These are phyloP conservation scores for Tuber melanosporum DNA, from an alignment of 495 filamentous ascomycete species.

Conservation along the genomic window DNA sequence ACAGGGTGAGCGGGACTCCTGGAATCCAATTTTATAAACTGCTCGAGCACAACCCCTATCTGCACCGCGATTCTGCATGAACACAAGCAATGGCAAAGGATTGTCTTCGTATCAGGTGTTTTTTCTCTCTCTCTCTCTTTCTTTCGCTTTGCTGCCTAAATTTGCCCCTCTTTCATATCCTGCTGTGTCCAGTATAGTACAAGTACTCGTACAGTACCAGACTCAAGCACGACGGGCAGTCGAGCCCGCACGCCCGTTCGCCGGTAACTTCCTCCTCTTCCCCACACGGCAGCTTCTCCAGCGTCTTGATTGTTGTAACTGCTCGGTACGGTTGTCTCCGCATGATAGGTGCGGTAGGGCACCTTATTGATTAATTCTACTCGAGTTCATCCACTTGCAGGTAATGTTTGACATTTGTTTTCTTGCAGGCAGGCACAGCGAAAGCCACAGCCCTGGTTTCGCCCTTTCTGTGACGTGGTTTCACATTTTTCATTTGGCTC, in stretches of 20 bases:
- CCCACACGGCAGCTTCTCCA: background rate
- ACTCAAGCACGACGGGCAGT: background rate
- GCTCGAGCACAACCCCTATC: background rate
- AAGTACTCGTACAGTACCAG: background rate
- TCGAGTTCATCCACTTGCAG: background rate
- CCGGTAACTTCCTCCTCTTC: background rate
- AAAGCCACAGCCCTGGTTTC: background rate
- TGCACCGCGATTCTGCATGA: background rate
- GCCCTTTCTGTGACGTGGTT: background rate
- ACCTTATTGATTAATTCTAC: background rate
- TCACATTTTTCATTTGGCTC: background rate
- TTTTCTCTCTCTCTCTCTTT: no score
- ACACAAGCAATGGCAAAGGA: background rate
- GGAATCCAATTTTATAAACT: background rate
- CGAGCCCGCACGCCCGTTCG: background rate
- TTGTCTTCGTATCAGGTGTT: background rate
- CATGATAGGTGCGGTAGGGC: background rate
- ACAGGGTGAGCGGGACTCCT: background rate
- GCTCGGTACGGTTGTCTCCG: background rate
- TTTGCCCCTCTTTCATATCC: background rate
- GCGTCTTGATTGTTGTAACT: background rate
- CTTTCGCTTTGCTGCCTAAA: background rate
- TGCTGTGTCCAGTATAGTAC: background rate
- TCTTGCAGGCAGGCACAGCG: background rate
- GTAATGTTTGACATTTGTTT: background rate